Percentiles rank a stretch among this genome's conserved stretches.
phyloP scores from a whole-genome alignment of 2,329 filamentous ascomycete species.

The Monosporascus sp. region DNA sequence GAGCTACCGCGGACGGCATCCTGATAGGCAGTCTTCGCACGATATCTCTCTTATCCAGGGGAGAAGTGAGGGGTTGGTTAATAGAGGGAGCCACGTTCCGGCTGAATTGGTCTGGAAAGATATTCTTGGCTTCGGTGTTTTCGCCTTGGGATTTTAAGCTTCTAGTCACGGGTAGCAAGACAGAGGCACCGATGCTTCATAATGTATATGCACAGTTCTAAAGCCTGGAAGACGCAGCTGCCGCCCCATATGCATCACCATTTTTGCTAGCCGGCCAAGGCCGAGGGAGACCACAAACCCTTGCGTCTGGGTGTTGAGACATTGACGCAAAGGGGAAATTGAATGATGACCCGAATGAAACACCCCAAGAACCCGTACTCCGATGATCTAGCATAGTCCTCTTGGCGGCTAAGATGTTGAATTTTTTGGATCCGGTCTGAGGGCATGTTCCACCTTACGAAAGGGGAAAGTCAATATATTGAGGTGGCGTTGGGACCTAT shows the following conservation, averaged over 20 bases:
- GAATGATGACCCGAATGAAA: no score
- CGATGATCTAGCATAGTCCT: no score
- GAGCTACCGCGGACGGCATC: conserved; percentile 13
- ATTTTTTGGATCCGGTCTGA: not conserved
- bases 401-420: not conserved
- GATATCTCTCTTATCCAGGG: not conserved
- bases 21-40: conserved; percentile 1
- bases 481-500: not conserved
- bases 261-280: no score
- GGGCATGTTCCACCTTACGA: not conserved
- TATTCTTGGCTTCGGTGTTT: not conserved
- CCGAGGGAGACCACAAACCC: no score
- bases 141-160: not conserved
- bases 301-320: no score
- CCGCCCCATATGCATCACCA: no score
- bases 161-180: no score
- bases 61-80: not conserved
- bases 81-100: not conserved
- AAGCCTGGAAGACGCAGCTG: no score
- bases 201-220: no score
- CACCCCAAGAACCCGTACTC: no score
- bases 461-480: not conserved
- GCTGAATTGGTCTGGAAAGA: not conserved
- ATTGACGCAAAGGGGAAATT: no score
- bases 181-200: no score